phyloP scores from a whole-genome alignment of 1,284 basidiomycete genomes.

The Caloboletus firmus region DNA sequence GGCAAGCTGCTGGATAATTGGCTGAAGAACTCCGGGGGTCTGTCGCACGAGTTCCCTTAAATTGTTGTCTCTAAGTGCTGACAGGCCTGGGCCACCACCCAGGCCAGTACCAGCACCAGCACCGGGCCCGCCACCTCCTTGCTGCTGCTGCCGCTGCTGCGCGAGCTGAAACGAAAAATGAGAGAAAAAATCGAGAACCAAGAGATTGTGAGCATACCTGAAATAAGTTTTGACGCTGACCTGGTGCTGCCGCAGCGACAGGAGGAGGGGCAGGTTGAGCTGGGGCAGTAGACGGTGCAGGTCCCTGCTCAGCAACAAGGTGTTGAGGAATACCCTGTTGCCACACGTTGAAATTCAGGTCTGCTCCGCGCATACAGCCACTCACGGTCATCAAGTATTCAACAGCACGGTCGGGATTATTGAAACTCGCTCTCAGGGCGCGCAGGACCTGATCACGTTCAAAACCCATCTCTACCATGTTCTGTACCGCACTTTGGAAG shows the following conservation, averaged over 20 bases:
- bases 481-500: constrained; percentile 73
- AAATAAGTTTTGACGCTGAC: constrained; percentile 71
- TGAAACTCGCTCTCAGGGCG: constrained; percentile 92
- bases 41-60: constrained; percentile 69
- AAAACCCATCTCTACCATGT: constrained; percentile 96
- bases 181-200: background rate
- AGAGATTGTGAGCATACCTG: constrained; percentile 46
- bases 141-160: constrained; percentile 69
- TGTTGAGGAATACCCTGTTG: constrained; percentile 69
- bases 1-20: constrained; percentile 81
- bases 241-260: constrained; percentile 28
- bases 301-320: constrained; percentile 56
- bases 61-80: constrained; percentile 57
- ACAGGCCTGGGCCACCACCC: constrained; percentile 46
- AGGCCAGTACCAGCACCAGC: constrained; percentile 25
- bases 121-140: constrained; percentile 37
- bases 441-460: constrained; percentile 81
- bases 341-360: background rate
- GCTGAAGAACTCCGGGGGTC: constrained; percentile 79
- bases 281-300: constrained; percentile 39
- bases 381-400: constrained; percentile 94
- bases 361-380: constrained; percentile 20
- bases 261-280: constrained; percentile 39
- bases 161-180: constrained; percentile 50
- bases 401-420: constrained; percentile 97